These are phyloP conservation scores for sorghum (Sorghum bicolor) DNA, from an alignment of 176 grass and related monocot species.

Conservation along the genomic window Sorghum_bicolor_NCBIv3 NC_012873.2:2587501-2588000, in stretches of 20 bases:
- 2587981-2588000: not conserved
- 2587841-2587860: not conserved
- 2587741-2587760: not conserved
- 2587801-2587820: not conserved
- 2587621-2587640: not conserved
- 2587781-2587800: not conserved
- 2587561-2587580: not conserved
- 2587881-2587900: not conserved
- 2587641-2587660: not conserved
- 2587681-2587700: not conserved
- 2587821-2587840: too few relatives aligned
- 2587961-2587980: not conserved
- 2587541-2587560: not conserved
- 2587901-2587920: not conserved
- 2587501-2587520: not conserved
- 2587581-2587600: not conserved
- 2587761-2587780: not conserved
- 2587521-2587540: not conserved
- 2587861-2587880: not conserved
- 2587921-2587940: not conserved
- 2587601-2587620: not conserved
- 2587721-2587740: not conserved
- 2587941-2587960: not conserved
- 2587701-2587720: not conserved
- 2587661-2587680: not conserved